Percentiles rank a stretch among this genome's conserved stretches.
phyloP scores from a whole-genome alignment of 2,329 filamentous ascomycete genomes.

The Atkinsonella texensis region DNA sequence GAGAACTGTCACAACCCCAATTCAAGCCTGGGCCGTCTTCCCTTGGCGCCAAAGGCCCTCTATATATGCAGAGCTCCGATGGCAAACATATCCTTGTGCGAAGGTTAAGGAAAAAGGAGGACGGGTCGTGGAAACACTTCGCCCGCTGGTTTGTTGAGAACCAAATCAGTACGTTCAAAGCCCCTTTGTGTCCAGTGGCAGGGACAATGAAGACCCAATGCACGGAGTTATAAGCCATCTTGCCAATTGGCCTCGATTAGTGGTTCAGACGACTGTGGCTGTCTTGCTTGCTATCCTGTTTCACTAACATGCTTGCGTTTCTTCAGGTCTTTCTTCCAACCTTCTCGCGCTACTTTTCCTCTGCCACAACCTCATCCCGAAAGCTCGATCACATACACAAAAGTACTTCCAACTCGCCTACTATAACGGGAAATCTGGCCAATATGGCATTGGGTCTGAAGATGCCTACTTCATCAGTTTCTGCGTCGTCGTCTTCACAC shows the following conservation, averaged over 20 bases:
- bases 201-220: not conserved
- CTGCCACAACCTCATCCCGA: slow-evolving; percentile 71
- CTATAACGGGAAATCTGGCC: slow-evolving; percentile 53
- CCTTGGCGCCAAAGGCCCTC: slow-evolving; percentile 27
- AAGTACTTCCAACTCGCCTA: slow-evolving; percentile 87
- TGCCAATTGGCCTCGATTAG: not conserved
- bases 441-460: slow-evolving; percentile 67
- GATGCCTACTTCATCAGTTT: slow-evolving; percentile 68
- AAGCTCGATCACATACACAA: slow-evolving; percentile 63
- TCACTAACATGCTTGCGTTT: not conserved
- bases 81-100: slow-evolving; percentile 42
- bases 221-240: not conserved
- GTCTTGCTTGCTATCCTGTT: slow-evolving; percentile 7
- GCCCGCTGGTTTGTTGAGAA: slow-evolving; percentile 64
- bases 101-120: slow-evolving; percentile 48
- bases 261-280: not conserved
- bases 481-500: slow-evolving; percentile 77
- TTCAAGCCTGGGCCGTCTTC: slow-evolving; percentile 15
- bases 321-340: slow-evolving; percentile 65
- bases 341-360: slow-evolving; percentile 73
- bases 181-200: slow-evolving; percentile 4
- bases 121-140: slow-evolving; percentile 47
- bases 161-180: slow-evolving; percentile 55
- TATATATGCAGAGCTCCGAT: slow-evolving; percentile 42
- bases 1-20: slow-evolving; percentile 14